Evolutionary conservation across 1,139 yeast genomes (phyloP), one percentile per base, ranked within the genome.

Genomic region (Yamadazyma spencermartinsiae): DNA sequence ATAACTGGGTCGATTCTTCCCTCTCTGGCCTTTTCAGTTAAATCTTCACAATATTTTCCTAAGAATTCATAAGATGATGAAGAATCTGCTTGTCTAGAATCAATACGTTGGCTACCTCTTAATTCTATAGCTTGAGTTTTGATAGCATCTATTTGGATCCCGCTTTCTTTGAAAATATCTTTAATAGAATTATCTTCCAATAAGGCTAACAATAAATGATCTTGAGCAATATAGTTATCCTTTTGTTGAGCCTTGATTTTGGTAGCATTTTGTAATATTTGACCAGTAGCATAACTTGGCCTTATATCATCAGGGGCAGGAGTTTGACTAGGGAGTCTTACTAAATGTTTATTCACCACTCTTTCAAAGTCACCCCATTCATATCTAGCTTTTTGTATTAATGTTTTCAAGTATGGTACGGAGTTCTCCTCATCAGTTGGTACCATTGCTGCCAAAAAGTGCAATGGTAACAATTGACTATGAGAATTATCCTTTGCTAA

Each of bases 1-100:
- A 92, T 94, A 35, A 94, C 98, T 2, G 99, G 99, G 61, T 92
- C 99, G 45, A 92, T 80, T 60, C 86, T 86, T 57, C 99, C 98
- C 56, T 86, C 83, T 48, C 95, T 76, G 10, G 98, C 98, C 62
- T 81, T 81, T 53, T 87, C 94, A 0, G 98, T 94, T 69, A 92
- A 76, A 60, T 92, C 97, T 50, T 84, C 79, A 45, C 98, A 96
- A 61, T 92, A 92, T 61, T 94, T 92, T 45, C 76, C 69, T 55
- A 94, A 72, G 53, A 88, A 92, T 61, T 92, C 99, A 52, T 77
- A 81, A 42, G 85, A 77, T 34, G 83, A 80, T 10, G 92, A 84
- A 4, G 97, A 83, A 58, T 92, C 99, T 2, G 98, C 98, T 50
- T 82, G 85, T 59, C 97, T 79, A 2, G 96, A 85, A 58, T 92